phyloP scores from a whole-genome alignment of 2,329 filamentous ascomycete genomes.

The Colletotrichum orchidophilum region DNA sequence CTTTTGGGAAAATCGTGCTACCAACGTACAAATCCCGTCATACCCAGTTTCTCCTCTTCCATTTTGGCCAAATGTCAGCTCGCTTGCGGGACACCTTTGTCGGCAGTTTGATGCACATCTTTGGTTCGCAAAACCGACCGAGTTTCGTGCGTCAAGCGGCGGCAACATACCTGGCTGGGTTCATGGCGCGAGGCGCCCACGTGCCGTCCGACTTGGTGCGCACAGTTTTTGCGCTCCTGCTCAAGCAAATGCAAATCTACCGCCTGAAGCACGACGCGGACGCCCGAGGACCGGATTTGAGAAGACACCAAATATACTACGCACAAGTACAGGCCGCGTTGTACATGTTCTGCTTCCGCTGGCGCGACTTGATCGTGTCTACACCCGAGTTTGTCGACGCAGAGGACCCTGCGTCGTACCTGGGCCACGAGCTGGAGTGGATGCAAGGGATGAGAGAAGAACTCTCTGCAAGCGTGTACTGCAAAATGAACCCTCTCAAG shows the following conservation, averaged over 20 bases:
- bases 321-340: conserved; percentile 87
- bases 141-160: conserved; percentile 78
- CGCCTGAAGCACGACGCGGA: conserved; percentile 75
- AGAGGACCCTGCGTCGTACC: conserved; percentile 68
- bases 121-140: conserved; percentile 33
- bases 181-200: conserved; percentile 88
- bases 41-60: conserved; percentile 95
- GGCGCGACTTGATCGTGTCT: conserved; percentile 84
- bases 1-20: conserved; percentile 88
- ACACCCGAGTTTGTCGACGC: conserved; percentile 68
- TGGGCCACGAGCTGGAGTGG: conserved; percentile 82
- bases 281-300: conserved; percentile 86
- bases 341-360: conserved; percentile 98
- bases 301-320: conserved; percentile 86
- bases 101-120: conserved; percentile 75
- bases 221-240: conserved; percentile 82
- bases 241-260: conserved; percentile 79
- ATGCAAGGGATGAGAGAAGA: conserved; percentile 77
- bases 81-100: conserved; percentile 85
- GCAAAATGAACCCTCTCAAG: conserved; percentile 92
- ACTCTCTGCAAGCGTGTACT: conserved; percentile 82
- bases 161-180: conserved; percentile 92
- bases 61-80: conserved; percentile 87
- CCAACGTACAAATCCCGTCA: conserved; percentile 92
- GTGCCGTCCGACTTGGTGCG: conserved; percentile 81